phyloP scores from a whole-genome alignment of 352 stramenopile genomes.

The Phytophthora europaea region DNA sequence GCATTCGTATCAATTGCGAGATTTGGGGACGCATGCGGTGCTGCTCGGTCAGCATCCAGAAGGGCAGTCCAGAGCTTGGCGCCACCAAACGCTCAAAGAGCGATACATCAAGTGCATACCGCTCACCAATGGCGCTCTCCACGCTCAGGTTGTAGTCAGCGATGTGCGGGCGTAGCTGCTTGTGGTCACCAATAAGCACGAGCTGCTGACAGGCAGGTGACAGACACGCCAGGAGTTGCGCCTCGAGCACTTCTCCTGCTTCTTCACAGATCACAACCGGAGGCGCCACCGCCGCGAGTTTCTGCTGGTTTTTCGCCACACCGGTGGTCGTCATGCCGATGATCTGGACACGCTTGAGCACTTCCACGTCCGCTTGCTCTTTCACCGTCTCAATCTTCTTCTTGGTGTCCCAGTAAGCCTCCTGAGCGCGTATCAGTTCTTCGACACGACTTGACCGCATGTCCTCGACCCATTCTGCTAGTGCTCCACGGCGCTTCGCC shows the following conservation, averaged over 20 bases:
- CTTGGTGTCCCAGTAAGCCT: constrained; percentile 37
- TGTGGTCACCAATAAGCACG: constrained; percentile 91
- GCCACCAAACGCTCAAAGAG: constrained; percentile 85
- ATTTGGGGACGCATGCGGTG: constrained; percentile 86
- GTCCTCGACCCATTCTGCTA: constrained; percentile 34
- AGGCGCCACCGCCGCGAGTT: constrained; percentile 64
- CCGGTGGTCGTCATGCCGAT: constrained; percentile 90
- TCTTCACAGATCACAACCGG: constrained; percentile 91
- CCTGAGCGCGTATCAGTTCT: constrained; percentile 41
- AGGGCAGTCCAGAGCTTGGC: constrained; percentile 22
- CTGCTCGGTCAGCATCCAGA: constrained; percentile 76
- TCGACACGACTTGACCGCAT: constrained; percentile 29
- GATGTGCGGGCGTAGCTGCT: constrained; percentile 85
- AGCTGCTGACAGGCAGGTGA: constrained; percentile 79
- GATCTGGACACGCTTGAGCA: constrained; percentile 53
- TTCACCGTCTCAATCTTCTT: constrained; percentile 44
- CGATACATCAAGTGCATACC: constrained; percentile 81
- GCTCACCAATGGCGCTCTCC: constrained; percentile 52
- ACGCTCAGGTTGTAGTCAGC: constrained; percentile 79
- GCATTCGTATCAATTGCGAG: constrained; percentile 71
- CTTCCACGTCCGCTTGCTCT: constrained; percentile 38
- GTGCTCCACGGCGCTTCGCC: constrained; percentile 30
- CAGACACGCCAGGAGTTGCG: constrained; percentile 68
- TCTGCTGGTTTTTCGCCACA: constrained; percentile 75
- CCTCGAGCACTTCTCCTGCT: constrained; percentile 89